Base-by-base conservation (phyloP, 805 yeast species). In the Spencermartinsiella europaea region DNA sequence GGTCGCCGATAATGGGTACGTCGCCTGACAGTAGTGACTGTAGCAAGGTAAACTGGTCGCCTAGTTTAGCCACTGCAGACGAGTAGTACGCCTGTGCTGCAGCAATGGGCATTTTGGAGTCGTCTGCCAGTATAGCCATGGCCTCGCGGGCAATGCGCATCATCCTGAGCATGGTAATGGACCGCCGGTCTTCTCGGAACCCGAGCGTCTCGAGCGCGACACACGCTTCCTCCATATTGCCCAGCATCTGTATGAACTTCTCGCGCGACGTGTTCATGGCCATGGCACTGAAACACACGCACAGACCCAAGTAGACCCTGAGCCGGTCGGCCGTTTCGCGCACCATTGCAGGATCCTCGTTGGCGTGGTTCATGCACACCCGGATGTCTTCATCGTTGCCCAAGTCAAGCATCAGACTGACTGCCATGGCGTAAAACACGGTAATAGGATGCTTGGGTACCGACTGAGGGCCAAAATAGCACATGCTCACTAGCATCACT, bases 201-300 rank as follows among this genome's bases (percentile, higher is more conserved):
- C 34, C 16, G 10, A 38, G 12, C 25, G 20, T 15, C 10, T 37
- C 27, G 14, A 36, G 33, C 40, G 34, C 50, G 40, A 47, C 15
- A 37, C 45, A 43, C 16, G 31, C 12, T 12, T 33, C 17, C 25
- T 38, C 20, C n/a, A 42, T 19, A 16, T 43, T 34, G 17, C 45
- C 33, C 50, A 50, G 42, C 20, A 52, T 22, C 12, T 50, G 52
- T 15, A 34, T 22, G 20, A 46, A 22, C 4, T 46, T 27, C 35
- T 44, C 47, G 3, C 51, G 40, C 14, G 52, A 37, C 0, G 51
- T 37, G 34, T 47, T 45, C 33, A 58, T 19, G 2, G 58, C 54
- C 47, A 46, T 47, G 1, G 51, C 52, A 7, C 53, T 47, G 15
- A 58, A 51, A n/a, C 48, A 46, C 17, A 40, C 27, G 28, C 42